These are phyloP conservation scores for Trypanosoma avium DNA, from an alignment of 208 protist species.

Conservation along the genomic window DNA sequence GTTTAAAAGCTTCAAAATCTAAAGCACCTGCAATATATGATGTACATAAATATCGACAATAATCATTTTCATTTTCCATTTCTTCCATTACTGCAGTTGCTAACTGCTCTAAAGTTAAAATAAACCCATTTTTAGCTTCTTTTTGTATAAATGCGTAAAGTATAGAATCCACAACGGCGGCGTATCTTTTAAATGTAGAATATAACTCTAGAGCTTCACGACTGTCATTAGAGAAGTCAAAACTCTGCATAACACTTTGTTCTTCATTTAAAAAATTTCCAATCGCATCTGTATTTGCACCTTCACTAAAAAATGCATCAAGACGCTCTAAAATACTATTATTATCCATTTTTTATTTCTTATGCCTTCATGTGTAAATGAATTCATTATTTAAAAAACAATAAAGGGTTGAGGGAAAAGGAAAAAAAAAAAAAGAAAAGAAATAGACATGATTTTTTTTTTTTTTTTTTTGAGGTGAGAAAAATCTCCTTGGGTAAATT, in stretches of 20 bases:
- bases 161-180: conserved; percentile 50
- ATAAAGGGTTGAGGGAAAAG: not conserved
- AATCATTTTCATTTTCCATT: conserved; percentile 33
- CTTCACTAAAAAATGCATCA: conserved; percentile 66
- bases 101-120: conserved; percentile 32
- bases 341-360: conserved; percentile 11
- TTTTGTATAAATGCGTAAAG: conserved; percentile 45
- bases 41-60: conserved; percentile 53
- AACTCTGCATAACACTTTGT: conserved; percentile 27
- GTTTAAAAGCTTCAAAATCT: conserved; percentile 68
- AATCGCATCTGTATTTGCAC: conserved; percentile 60
- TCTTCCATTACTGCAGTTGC: conserved; percentile 51
- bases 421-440: conserved; percentile 14
- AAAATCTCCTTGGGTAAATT: too few species aligned
- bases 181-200: conserved; percentile 57
- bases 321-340: conserved; percentile 43
- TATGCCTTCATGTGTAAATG: not conserved
- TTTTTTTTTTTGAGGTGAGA: too few species aligned
- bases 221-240: conserved; percentile 43
- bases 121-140: conserved; percentile 1
- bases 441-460: too few species aligned
- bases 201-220: conserved; percentile 51
- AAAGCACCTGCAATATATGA: conserved; percentile 72
- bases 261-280: conserved; percentile 60
- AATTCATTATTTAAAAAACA: not conserved